A percentile compares a stretch with the other conserved stretches of the same genome.
Evolutionary conservation across 2,329 filamentous ascomycete species (phyloP).

Genomic region (Fusarium ambrosium): DNA sequence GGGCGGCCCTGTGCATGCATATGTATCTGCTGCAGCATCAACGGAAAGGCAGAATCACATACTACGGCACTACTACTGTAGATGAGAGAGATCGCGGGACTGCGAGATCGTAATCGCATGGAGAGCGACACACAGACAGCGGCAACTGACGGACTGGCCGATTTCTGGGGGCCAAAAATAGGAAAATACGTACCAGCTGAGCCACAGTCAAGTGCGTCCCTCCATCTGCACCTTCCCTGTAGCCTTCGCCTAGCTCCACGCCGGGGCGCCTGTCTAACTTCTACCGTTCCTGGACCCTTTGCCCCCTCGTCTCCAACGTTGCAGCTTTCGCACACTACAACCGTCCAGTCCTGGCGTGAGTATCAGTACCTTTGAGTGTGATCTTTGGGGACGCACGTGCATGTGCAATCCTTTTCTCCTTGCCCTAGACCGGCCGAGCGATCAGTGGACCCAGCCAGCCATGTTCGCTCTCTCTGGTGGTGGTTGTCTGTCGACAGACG

Average conservation of each 20-base stretch:
- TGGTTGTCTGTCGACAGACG: conserved; percentile 3
- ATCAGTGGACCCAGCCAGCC: conserved; percentile 38
- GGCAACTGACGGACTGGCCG: conserved; percentile 35
- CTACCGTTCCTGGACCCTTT: conserved; percentile 28
- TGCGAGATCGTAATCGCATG: conserved; percentile 18
- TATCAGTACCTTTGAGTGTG: conserved; percentile 40
- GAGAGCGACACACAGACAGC: conserved; percentile 6
- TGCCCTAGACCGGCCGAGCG: conserved; percentile 35
- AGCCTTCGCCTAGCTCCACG: conserved; percentile 17
- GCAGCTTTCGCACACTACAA: conserved; percentile 33
- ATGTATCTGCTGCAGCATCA: conserved; percentile 26
- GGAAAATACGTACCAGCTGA: conserved; percentile 37
- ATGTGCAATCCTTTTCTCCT: conserved; percentile 22
- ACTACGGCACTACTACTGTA: neutral
- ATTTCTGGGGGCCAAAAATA: conserved; percentile 44
- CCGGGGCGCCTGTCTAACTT: conserved; percentile 18
- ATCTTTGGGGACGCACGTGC: conserved; percentile 35
- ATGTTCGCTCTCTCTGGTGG: conserved; percentile 14
- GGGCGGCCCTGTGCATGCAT: conserved; percentile 27
- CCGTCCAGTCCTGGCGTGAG: conserved; percentile 19
- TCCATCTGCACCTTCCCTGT: conserved; percentile 5
- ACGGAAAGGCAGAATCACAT: conserved; percentile 36
- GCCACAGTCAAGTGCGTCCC: conserved; percentile 32
- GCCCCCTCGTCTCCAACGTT: conserved; percentile 26
- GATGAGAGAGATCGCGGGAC: conserved; percentile 11